Evolutionary conservation across 345 rosid species (phyloP).

Genomic region (Rhodamnia rubescens): DNA sequence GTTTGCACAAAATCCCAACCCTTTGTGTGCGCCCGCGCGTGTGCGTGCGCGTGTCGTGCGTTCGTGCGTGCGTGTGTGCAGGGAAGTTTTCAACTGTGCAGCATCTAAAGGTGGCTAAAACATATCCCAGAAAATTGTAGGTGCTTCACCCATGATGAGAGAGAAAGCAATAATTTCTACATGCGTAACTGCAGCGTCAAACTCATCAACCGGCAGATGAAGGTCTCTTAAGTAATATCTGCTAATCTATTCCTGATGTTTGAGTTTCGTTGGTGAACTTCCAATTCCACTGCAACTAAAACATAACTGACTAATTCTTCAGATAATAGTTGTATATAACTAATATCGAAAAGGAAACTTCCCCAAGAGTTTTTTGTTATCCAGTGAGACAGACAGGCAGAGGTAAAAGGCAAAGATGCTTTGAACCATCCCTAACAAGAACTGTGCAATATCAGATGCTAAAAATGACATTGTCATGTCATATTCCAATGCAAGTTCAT

Average conservation of each 20-base stretch:
- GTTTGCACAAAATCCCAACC: no score
- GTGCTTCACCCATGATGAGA: neutral
- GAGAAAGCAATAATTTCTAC: neutral
- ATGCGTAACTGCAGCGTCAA: neutral
- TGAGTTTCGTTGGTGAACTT: neutral
- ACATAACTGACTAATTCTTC: neutral
- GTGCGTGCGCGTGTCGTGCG: no score
- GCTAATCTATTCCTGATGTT: neutral
- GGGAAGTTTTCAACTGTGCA: neutral
- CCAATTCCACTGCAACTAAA: neutral
- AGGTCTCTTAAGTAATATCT: neutral
- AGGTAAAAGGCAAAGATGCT: neutral
- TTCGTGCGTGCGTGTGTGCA: no score
- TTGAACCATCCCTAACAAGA: neutral
- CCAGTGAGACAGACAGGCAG: neutral
- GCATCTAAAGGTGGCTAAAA: neutral
- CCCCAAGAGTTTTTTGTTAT: neutral
- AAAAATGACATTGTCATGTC: neutral
- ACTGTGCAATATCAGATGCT: neutral
- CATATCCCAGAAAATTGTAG: neutral
- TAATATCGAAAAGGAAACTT: neutral
- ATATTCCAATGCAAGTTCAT: neutral
- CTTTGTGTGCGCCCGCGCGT: no score
- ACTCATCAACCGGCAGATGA: neutral
- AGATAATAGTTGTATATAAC: neutral